Evolutionary conservation across 2,329 filamentous ascomycete genomes (phyloP), one percentile per base, ranked within the genome.

Genomic region (Ceratocystis lukuohia): DNA sequence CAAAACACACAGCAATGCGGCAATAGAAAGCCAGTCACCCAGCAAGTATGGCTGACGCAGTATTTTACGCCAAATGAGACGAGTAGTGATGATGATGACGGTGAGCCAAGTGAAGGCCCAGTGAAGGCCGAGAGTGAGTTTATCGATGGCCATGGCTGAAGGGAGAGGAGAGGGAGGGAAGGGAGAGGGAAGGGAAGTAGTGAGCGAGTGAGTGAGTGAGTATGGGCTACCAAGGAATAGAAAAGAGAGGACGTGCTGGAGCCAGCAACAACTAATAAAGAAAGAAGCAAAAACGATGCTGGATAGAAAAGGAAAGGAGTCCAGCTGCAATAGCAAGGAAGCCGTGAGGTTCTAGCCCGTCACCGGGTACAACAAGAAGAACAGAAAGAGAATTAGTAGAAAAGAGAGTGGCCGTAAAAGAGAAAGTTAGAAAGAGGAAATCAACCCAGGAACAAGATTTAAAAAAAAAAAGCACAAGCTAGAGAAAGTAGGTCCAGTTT

Each of bases 11-110:
- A 78, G 30, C 66, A 76, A 77, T 7, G 75, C 74, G 65, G 76
- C 78, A 75, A 80, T 77, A 37, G 69, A 71, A 64, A 71, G 62
- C 61, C 68, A 72, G 62, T 73, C 72, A 48, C 69, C 70, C 10
- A 64, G n/a, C 25, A 69, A 68, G 48, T 68, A 71, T 2, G 68
- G 33, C 46, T 72, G 71, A 17, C 62, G 69, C 25, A 66, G 62
- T 8, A 69, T 33, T 53, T 69, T 72, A 20, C 67, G 69, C 65
- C 70, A 70, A 20, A 69, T 56, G 41, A 73, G 66, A 45, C 72
- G 62, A 1, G 48, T 17, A 1, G 30, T 62, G 69, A 73, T 73
- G 65, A 72, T 62, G 10, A 67, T 8, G 57, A 73, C 56, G 5
- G 71, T 69, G 50, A 71, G 37, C 62, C 69, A 70, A 67, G 69